Evolutionary conservation across 108 stramenopile species (phyloP), one percentile per base, ranked within the genome.

Genomic region (Cylindrotheca fusiformis): DNA sequence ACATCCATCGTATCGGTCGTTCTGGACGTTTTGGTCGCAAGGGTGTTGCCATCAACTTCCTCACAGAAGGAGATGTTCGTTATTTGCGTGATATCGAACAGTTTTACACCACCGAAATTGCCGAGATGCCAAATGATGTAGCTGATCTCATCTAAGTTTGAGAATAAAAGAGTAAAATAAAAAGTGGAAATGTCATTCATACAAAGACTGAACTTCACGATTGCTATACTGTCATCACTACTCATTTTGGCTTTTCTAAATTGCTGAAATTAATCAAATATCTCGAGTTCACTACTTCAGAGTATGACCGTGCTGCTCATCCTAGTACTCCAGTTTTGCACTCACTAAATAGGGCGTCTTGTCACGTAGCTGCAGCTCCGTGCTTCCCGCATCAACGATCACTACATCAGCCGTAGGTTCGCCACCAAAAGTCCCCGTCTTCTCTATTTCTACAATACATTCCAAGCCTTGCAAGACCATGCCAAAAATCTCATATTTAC

Each of bases 1-100:
- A 98, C 94, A 98, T 98, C 69, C 99, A 99, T 78, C 94, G 99
- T 83, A 99, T 99, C 75, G 99, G 99, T 67, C 96, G 99, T 67
- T 94, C 91, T 46, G 99, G 99, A 68, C 96, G 99, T 72, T 98
- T 98, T 73, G 99, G 99, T 66, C 91, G 99, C 77, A 99, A 98
- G 95, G 99, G 99, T 78, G 97, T 98, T 32, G 97, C 97, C 63
- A 98, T 99, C 83, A 99, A 98, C 95, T 99, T 99, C 79, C 71
- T 99, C 60, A 95, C 96, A 26, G 87, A 90, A 74, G 95, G 85
- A 22, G 98, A 98, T 83, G 96, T 96, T 55, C 90, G 94, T 79
- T 98, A 98, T 81, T 82, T 99, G 46, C 91, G 96, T 68, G 99
- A 99, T 90, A 99, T 99, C 69, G 98, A 99, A 83, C 80, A 88